These are phyloP conservation scores for Nephelium lappaceum DNA, from an alignment of 345 rosid species.

Conservation along the genomic window DNA sequence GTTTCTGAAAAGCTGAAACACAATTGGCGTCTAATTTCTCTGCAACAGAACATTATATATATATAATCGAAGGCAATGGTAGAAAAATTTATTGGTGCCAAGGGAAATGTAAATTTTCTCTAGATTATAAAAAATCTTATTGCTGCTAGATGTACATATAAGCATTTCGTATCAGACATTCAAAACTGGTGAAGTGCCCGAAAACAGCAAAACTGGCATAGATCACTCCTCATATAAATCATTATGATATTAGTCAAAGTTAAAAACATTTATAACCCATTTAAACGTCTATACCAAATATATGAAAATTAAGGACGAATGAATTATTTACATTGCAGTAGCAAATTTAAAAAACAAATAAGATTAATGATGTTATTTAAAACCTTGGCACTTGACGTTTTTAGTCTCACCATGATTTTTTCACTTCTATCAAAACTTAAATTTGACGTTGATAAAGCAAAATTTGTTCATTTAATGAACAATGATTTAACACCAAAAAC, in stretches of 20 bases:
- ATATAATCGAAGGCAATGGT: too few species aligned
- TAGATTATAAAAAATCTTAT: not conserved
- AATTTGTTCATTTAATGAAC: too few species aligned
- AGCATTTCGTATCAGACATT: not conserved
- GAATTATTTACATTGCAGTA: not conserved
- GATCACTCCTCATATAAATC: too few species aligned
- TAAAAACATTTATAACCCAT: too few species aligned
- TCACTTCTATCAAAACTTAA: too few species aligned
- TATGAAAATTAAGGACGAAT: too few species aligned
- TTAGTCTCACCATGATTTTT: not conserved
- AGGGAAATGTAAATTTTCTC: not conserved
- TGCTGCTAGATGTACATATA: not conserved
- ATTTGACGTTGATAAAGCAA: too few species aligned
- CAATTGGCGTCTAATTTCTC: not conserved
- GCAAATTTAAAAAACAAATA: not conserved
- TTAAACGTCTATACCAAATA: not conserved
- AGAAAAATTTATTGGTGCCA: not conserved
- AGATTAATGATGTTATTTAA: not conserved
- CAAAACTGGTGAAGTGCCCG: too few species aligned
- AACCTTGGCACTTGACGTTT: too few species aligned
- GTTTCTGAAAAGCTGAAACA: conserved; percentile 15
- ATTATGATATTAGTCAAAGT: not conserved
- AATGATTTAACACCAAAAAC: not conserved
- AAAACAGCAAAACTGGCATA: too few species aligned
- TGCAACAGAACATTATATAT: not conserved